A percentile compares a stretch with the other conserved stretches of the same genome.
Conservation (phyloP, 2,329 filamentous ascomycete genomes). For the Zymoseptoria ardabiliae region DNA sequence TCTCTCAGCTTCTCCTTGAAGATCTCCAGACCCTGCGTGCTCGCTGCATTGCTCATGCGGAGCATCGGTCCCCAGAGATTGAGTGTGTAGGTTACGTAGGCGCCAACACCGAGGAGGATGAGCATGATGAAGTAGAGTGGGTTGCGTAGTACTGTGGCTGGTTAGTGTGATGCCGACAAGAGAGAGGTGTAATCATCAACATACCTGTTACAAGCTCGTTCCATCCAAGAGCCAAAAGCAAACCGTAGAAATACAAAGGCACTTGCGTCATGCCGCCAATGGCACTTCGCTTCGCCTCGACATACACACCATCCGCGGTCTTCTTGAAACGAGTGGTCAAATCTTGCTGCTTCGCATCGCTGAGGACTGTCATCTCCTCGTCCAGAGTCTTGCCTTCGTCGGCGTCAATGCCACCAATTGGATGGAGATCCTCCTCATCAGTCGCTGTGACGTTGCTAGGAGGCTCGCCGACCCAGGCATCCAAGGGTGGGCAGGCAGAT, state of each 20-base stretch:
- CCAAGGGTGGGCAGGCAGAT: slow-evolving; percentile 70
- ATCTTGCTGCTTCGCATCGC: slow-evolving; percentile 83
- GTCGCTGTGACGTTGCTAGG: slow-evolving; percentile 67
- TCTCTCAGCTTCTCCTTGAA: slow-evolving; percentile 86
- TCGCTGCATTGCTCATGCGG: slow-evolving; percentile 88
- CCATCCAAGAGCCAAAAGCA: slow-evolving; percentile 90
- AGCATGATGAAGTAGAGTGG: slow-evolving; percentile 88
- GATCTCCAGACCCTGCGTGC: slow-evolving; percentile 77
- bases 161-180: slow-evolving; percentile 8
- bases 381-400: slow-evolving; percentile 82
- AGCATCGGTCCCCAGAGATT: slow-evolving; percentile 95
- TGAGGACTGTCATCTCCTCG: slow-evolving; percentile 93
- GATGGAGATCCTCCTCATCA: slow-evolving; percentile 81
- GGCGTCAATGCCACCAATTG: slow-evolving; percentile 90
- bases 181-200: slow-evolving; percentile 28
- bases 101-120: slow-evolving; percentile 65
- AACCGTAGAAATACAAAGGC: slow-evolving; percentile 86
- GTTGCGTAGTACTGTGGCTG: slow-evolving; percentile 71
- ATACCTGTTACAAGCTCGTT: slow-evolving; percentile 93
- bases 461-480: slow-evolving; percentile 72
- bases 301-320: slow-evolving; percentile 93
- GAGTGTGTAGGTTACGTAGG: slow-evolving; percentile 85
- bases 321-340: slow-evolving; percentile 95
- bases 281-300: slow-evolving; percentile 93
- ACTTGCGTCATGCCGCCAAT: slow-evolving; percentile 93